Base-by-base conservation (phyloP, 768 basidiomycete species). In the Russula compacta region DNA sequence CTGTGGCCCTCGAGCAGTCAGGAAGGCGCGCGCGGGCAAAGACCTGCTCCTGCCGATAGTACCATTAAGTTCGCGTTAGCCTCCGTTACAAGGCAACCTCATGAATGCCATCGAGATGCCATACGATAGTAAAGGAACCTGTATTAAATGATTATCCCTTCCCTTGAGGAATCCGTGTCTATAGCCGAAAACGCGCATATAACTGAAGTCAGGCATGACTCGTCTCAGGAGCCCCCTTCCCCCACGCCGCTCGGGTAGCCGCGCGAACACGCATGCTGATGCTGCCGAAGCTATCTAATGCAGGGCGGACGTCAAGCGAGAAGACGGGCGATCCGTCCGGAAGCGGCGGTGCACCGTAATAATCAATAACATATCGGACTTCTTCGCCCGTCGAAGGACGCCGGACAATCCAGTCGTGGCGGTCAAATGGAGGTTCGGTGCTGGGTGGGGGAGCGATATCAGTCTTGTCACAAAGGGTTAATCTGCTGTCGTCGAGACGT, bases 321-420 rank as follows among this genome's bases (percentile, higher is more conserved):
- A 98, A 98, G 6, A 95, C 94, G 17, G 97, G 97, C 48, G 89
- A 89, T 8, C 95, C 95, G 66, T 97, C 89, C 8, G 83, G 79
- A 58, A 95, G 86, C 2, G 89, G 83, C 1, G 95, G 92, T 0
- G 92, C 93, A 50, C 91, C 89, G 73, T 98, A 98, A 75, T 99
- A 99, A 77, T 99, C 97, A 68, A 99, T 98, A 50, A 99, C 89
- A 73, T 99, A 95, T 70, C 92, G 88, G 54, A 92, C 86, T 73
- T 92, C 88, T 67, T 89, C 83, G 17, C 89, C 85, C 1, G 87
- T 85, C 43, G 77, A 76, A 36, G 86, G 84, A 54, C 95, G 85
- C 35, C 87, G 87, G 56, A 99, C 81, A 55, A 97, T 75, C 97
- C 97, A 99, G 75, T 99, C 97, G 71, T 99, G 97, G 19, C 74